Evolutionary conservation across 2,329 filamentous ascomycete genomes (phyloP), one percentile per base, ranked within the genome.

Genomic region (Dactylonectria macrodidyma): DNA sequence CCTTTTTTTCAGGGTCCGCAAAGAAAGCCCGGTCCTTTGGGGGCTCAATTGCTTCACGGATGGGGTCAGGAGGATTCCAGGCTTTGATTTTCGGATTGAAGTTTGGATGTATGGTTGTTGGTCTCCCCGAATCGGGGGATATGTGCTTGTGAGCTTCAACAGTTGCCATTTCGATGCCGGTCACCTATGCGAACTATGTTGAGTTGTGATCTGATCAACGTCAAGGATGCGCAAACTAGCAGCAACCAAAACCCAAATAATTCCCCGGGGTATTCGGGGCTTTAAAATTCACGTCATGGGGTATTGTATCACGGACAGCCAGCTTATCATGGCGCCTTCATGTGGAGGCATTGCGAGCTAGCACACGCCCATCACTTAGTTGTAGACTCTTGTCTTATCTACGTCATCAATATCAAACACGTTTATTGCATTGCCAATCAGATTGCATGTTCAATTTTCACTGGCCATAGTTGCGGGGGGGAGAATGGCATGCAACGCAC

Each of bases 61-160:
- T 19, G 1, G 58, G 34, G 9, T 67, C 69, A 5, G 64, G 64
- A 9, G 69, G 69, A 9, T 16, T 63, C 67, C 67, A 71, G 6
- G 62, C 67, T 33, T 76, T 81, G 64, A 86, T 84, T 68, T 83
- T 86, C 36, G 80, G 74, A 62, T 86, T 85, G 78, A 85, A 86
- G 59, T 79, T 73, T 1, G 85, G 84, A 71, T 87, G 85, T 0
- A 86, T 71, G 2, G 80, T 82, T 26, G 82, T 79, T 0, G 84
- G 84, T 38, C 82, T 83, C 1, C 84, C 84, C 1, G 85, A 87
- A 69, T 86, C 84, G 5, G 82, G 81, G 6, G 84, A 86, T 44
- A 87, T 81, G 69, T 86, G 82, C 41, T 86, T 84, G 48, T 79
- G 79, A 5, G 84, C 71, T 75, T 85, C 83, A 5, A 87, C 80